Base-by-base conservation (phyloP, 257 asterid species). In the Solanum raphanifolium region DNA sequence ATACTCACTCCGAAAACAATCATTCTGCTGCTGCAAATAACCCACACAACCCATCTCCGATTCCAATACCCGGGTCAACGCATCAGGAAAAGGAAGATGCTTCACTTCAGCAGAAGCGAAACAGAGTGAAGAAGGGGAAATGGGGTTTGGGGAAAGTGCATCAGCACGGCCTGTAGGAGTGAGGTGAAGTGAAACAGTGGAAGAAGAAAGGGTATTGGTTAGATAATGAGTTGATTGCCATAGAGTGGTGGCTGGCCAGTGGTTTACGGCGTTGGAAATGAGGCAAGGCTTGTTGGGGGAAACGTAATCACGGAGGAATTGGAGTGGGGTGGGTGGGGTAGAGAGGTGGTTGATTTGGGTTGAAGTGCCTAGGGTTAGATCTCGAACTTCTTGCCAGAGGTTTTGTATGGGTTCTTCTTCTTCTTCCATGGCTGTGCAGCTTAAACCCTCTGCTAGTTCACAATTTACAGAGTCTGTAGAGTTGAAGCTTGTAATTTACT, bases 11-110 rank as follows among this genome's bases (percentile, higher is more conserved):
- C 98, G 92, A 74, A 95, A 95, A 89, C 98, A 96, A 86, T 96
- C 98, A 71, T 96, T 94, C 95, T 96, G 98, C 91, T 96, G 95
- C 91, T 96, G 98, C 93, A 96, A 86, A 82, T 96, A 96, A 75
- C 94, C 98, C 86, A 94, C 93, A 9, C 52, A 88, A 1, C 41
- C 15, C 16, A 12, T 38, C 9, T 55, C 88, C 41, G 98, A 93
- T 32, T 92, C 89, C 27, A 87, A 68, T 9, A 96, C 95, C 88
- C 76, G 46, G 3, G 89, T 91, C 32, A 96, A 85, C 4, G 99
- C 98, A 81, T 92, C 89, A 0, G 92, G 90, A 32, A 96, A 96
- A 4, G 92, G 92, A 55, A 94, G 43, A 31, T 88, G 90, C 78
- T 93, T 87, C 60, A 95, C 95, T 87, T 94, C 93, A 72, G 98